Conservation (phyloP, 192 early-diverging fungal genomes). For the Paraglomus brasilianum region DNA sequence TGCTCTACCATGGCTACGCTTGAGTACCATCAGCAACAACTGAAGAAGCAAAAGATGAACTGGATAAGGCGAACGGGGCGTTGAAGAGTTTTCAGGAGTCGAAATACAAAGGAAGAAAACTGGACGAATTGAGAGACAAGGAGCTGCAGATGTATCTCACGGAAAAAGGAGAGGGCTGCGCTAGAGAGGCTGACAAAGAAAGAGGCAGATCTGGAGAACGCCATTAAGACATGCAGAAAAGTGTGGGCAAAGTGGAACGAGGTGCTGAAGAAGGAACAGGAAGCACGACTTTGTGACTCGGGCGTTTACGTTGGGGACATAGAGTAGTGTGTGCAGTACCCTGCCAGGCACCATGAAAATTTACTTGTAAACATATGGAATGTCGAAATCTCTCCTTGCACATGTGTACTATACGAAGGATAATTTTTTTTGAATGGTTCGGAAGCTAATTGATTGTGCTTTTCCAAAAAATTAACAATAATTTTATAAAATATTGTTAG, state of each 20-base stretch:
- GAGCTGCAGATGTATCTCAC: too few relatives aligned
- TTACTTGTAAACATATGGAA: too few relatives aligned
- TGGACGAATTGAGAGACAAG: background rate
- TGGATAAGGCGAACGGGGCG: background rate
- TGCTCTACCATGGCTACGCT: background rate
- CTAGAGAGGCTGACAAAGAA: constrained; percentile 16
- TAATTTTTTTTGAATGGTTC: too few relatives aligned
- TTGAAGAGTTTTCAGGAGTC: background rate
- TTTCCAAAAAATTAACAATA: too few relatives aligned
- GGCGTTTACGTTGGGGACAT: constrained; percentile 20
- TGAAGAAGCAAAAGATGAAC: background rate
- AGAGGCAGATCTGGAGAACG: constrained; percentile 12
- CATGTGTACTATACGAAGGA: too few relatives aligned
- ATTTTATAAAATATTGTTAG: too few relatives aligned
- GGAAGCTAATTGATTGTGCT: too few relatives aligned
- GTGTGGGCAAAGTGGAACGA: background rate
- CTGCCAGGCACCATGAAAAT: too few relatives aligned
- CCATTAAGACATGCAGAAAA: background rate
- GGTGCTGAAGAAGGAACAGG: background rate
- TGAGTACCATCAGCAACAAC: background rate
- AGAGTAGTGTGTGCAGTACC: constrained; percentile 13
- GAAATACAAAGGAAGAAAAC: background rate
- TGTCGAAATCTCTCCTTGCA: too few relatives aligned
- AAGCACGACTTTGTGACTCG: constrained; percentile 23
- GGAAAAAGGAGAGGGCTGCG: background rate